Base-by-base conservation (phyloP, 108 stramenopile species). In the Cyclotella cryptica region DNA sequence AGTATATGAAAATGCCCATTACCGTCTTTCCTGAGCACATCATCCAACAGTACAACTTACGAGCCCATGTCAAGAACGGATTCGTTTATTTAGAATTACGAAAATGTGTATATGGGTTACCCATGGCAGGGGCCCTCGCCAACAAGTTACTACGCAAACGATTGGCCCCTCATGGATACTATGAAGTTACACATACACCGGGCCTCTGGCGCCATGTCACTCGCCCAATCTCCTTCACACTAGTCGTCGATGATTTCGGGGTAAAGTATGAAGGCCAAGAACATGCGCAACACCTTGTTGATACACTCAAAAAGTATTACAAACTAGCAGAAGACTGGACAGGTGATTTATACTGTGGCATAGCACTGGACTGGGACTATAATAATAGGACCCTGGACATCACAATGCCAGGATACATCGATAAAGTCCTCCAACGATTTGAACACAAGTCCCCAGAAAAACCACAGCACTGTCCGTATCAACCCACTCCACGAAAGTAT, bases 221-320 rank as follows among this genome's bases (percentile, higher is more conserved):
- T 0, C 47, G 71, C 0, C 62, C 54, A 22, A 55, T 78, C 14
- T 13, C 5, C 3, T 86, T 85, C 47, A 52, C 81, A 7, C 68
- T 88, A 3, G 87, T 84, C 0, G 87, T 88, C 9, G 81, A 88
- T 51, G 81, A 88, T 66, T 88, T 88, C 65, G 84, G 77, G 21
- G 59, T 88, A 40, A 74, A 83, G 72, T 85, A 84, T 72, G 42
- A 39, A 2, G 46, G 53, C 26, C 11, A 66, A 22, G 58, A 28
- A 42, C 68, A 82, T 75, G 81, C 61, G 0, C 42, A 83, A 3
- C 87, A 78, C 55, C 65, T 87, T 21, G 24, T 84, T 28, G 49
- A 63, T 2, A 44, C 71, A 12, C 73, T 85, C 6, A n/a, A 53
- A 24, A 24, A 51, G 17, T 9, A 42, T 9, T 88, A 83, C 57